phyloP scores from a whole-genome alignment of 805 yeast genomes.

The Allodekkera sacchari region DNA sequence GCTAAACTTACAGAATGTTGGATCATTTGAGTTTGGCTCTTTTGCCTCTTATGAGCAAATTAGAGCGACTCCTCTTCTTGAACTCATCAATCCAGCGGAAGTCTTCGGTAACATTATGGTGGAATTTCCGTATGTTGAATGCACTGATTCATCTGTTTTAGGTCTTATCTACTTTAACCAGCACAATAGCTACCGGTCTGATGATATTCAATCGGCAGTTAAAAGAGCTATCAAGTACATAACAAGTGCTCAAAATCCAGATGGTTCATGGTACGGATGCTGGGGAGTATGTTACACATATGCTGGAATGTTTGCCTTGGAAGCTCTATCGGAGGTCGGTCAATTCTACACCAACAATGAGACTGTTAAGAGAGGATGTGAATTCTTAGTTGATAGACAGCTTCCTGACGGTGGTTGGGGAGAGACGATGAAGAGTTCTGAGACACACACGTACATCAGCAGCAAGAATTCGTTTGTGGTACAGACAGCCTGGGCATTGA shows the following conservation, averaged over 20 bases:
- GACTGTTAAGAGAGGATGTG: constrained; percentile 70
- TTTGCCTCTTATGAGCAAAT: constrained; percentile 87
- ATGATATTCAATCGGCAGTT: constrained; percentile 63
- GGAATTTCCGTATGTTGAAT: constrained; percentile 96
- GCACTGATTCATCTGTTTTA: constrained; percentile 90
- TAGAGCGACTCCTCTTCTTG: constrained; percentile 71
- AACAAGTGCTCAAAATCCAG: constrained; percentile 53
- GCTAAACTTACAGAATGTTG: constrained; percentile 68
- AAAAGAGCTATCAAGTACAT: constrained; percentile 68
- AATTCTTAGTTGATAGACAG: constrained; percentile 70
- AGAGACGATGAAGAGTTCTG: constrained; percentile 87
- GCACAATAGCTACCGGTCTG: constrained; percentile 53
- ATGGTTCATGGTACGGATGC: constrained; percentile 97
- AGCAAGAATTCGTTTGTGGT: constrained; percentile 57
- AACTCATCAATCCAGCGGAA: constrained; percentile 87
- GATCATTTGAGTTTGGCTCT: constrained; percentile 77
- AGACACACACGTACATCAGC: constrained; percentile 65
- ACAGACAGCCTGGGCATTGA: constrained; percentile 89
- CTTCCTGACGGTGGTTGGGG: constrained; percentile 95
- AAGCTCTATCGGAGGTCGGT: constrained; percentile 72
- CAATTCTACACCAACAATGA: constrained; percentile 53
- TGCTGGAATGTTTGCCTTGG: constrained; percentile 97
- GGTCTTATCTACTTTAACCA: constrained; percentile 76
- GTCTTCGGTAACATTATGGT: constrained; percentile 98
- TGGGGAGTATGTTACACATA: constrained; percentile 98